Base-by-base conservation (phyloP, 495 filamentous ascomycete genomes). In the Cairneyella variabilis region DNA sequence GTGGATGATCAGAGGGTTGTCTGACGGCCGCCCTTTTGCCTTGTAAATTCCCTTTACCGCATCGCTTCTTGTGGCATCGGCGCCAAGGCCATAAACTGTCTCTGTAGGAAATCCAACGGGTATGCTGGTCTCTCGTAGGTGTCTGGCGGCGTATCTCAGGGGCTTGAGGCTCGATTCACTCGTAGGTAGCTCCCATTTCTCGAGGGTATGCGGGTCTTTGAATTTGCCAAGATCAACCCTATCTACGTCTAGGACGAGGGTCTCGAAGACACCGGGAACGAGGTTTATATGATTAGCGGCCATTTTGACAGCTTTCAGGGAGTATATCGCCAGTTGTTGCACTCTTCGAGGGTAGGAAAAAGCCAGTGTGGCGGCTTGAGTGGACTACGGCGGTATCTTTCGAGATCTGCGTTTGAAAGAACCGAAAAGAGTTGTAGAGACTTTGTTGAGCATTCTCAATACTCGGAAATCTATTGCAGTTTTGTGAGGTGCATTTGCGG, bases 21-120 rank as follows among this genome's bases (percentile, higher is more conserved):
- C 93, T 4, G 83, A 83, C 14, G 93, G 93, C 40, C 93, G 72
- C 45, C 87, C 85, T 69, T 99, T 99, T 7, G 90, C 91, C 14
- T 76, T 72, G 69, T 91, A 99, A 60, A 99, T 99, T 5, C 88
- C 89, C 53, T 77, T 78, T n/a, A 97, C 92, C n/a, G 92, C 86
- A 32, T 69, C 73, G 57, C 78, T 85, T 62, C 87, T 79, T 25
- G 91, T 97, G 5, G 93, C 95, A 73, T 97, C 93, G 17, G 92
- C 93, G 43, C 91, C 93, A 12, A 99, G 77, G 2, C 93, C 93
- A 68, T 99, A 99, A 9, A 99, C 93, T 5, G 93, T 99, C 70
- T 99, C 93, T 0, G 95, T 99, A 4, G 93, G 95, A 65, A 99
- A 99, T 8, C 89, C 95, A 37, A 99, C 88, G 16, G 91, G 91